These are phyloP conservation scores for Dothidotthia symphoricarpi DNA, from an alignment of 2,329 filamentous ascomycete species.

Conservation along the genomic window DNA sequence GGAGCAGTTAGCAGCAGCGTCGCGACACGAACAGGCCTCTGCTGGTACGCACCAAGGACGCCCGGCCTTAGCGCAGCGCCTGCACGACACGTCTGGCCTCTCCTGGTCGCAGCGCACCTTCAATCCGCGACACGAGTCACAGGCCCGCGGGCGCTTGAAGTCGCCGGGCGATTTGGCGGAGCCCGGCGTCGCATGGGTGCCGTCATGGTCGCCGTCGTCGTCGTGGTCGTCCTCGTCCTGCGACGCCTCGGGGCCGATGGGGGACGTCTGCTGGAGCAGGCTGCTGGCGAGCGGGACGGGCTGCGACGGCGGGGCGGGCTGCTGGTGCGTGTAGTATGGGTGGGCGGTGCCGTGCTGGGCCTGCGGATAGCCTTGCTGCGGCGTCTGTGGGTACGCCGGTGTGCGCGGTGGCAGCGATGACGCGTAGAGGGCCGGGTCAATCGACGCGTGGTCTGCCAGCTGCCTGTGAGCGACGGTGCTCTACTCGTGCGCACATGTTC, in stretches of 20 bases:
- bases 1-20: constrained; percentile 2
- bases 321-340: constrained; percentile 35
- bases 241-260: constrained; percentile 17
- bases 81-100: constrained; percentile 57
- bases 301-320: constrained; percentile 18
- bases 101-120: constrained; percentile 73
- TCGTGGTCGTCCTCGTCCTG: constrained; percentile 33
- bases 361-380: constrained; percentile 5
- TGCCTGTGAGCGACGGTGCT: no score
- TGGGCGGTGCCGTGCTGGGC: constrained; percentile 24
- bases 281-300: constrained; percentile 17
- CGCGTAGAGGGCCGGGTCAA: constrained; percentile 35
- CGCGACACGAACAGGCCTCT: neutral
- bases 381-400: no score
- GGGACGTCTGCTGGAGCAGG: constrained; percentile 35
- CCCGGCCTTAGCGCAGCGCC: constrained; percentile 76
- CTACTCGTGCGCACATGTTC: no score
- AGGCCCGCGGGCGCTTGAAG: constrained; percentile 49
- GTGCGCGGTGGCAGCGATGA: constrained; percentile 25
- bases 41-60: constrained; percentile 66
- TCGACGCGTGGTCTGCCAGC: constrained; percentile 11
- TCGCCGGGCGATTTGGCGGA: constrained; percentile 38
- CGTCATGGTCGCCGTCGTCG: constrained; percentile 31
- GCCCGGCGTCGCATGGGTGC: constrained; percentile 28
- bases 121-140: constrained; percentile 49